Evolutionary conservation across 2,329 filamentous ascomycete species (phyloP), one percentile per base, ranked within the genome.

Genomic region (Verticillium nubilum): DNA sequence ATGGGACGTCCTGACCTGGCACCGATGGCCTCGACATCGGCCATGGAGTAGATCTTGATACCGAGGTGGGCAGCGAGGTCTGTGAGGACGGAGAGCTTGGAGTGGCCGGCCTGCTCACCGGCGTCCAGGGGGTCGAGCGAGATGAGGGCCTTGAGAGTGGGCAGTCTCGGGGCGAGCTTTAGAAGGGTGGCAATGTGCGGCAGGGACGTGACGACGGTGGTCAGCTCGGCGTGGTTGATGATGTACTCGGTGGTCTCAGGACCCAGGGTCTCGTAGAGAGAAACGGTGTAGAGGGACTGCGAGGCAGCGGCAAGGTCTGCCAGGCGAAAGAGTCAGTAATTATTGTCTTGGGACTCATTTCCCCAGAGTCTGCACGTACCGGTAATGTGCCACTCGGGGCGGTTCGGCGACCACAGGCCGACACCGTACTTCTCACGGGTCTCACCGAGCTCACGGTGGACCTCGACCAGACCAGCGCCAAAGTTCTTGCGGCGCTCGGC

Each of bases 201-300:
- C 53, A 97, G 79, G 28, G 90, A 92, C 60, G 90, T 88, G 63
- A 89, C 86, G 42, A 98, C 86, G 68, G 87, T 91, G 60, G 81
- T 74, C 59, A 98, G 78, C 63, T 87, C 83, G 58, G 92, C 86
- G 73, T 98, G 94, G 75, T 96, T 96, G 78, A 98, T 89, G 74
- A 99, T 97, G 77, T 91, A 98, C 76, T 98, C 92, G 60, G 91
- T 93, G 2, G 93, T 86, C 66, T 97, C 91, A 13, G 94, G 89
- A 10, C 94, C 94, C 5, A 99, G 85, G 13, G 94, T 97, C 74
- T 98, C 95, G 79, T 99, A 99, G 56, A 99, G 88, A 5, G 94
- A 97, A 59, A 99, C 92, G 25, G 89, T 91, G 76, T 83, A 98
- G 29, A 98, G 85, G 7, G 89, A 86, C 74, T 98, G 95, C 13